Base-by-base conservation (phyloP, 2,329 filamentous ascomycete genomes). In the Colletotrichum sp. region DNA sequence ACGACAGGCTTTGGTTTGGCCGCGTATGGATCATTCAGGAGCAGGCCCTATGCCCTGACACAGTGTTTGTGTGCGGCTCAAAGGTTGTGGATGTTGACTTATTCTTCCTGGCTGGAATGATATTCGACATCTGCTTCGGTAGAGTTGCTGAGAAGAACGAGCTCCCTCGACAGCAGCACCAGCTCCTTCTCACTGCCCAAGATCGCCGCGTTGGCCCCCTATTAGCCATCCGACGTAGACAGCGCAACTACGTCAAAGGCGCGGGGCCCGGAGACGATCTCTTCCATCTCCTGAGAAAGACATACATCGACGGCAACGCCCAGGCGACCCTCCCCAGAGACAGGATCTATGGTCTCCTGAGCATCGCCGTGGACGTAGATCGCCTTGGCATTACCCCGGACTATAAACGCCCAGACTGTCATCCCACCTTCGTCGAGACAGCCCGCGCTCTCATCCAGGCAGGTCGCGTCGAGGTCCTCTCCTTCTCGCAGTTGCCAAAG, bases 1-100 rank as follows among this genome's bases (percentile, higher is more conserved):
- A 77, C 4, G 24, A 70, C 8, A 60, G 81, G 26, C 62, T 77
- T 3, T 83, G 81, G 80, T 82, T 82, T 70, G 59, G 76, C 6
- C 79, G 81, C 4, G 79, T 81, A 21, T 83, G 81, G 81, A 80
- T 80, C 70, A 75, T 82, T 28, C 81, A 82, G 39, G 81, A 82
- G 68, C 78, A 80, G 6, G 81, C 80, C 4, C 76, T 85, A 5
- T 79, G 82, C 4, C 74, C 78, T 0, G 32, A 44, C 1, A 78
- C 81, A 2, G 21, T 80, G 8, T 77, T 85, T 7, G 66, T 81
- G 3, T 85, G 83, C 64, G 83, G 83, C 10, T 68, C 59, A 8
- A 78, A 75, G 24, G 21, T 49, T 0, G 76, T 84, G 5, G 79
- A 79, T 66, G 79, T 82, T 30, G 79, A 83, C 52, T 78, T 80